Evolutionary conservation across 805 yeast species (phyloP).

Genomic region (Candida wancherniae): DNA sequence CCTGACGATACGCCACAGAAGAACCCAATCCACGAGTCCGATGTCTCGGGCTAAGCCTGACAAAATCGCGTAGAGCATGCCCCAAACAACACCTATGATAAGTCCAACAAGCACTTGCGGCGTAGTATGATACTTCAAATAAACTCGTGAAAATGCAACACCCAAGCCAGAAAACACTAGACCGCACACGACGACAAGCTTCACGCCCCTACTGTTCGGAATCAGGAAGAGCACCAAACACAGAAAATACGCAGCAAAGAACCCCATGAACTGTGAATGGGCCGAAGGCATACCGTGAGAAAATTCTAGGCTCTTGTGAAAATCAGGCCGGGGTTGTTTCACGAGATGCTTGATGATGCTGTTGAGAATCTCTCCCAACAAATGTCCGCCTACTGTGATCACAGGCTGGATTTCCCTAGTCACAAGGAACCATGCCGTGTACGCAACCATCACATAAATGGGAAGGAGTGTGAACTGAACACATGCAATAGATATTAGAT

Average conservation of each 20-base stretch:
- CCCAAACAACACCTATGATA: constrained; percentile 56
- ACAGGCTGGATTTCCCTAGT: constrained; percentile 85
- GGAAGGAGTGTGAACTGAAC: constrained; percentile 82
- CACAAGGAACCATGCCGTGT: constrained; percentile 76
- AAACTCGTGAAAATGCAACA: constrained; percentile 69
- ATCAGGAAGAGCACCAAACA: constrained; percentile 44
- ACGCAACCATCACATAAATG: constrained; percentile 68
- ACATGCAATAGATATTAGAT: constrained; percentile 50
- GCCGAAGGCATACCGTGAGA: constrained; percentile 97
- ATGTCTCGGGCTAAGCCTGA: constrained; percentile 54
- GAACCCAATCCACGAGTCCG: constrained; percentile 64
- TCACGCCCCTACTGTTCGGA: constrained; percentile 13
- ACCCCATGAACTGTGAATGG: constrained; percentile 94
- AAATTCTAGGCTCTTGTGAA: constrained; percentile 43
- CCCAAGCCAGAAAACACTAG: constrained; percentile 27
- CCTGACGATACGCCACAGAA: constrained; percentile 52
- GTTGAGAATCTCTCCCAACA: constrained; percentile 69
- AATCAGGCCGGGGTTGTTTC: constrained; percentile 72
- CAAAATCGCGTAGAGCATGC: constrained; percentile 51
- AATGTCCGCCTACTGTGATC: constrained; percentile 80
- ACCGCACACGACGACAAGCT: constrained; percentile 15
- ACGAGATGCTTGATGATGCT: constrained; percentile 58
- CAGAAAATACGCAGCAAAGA: constrained; percentile 54
- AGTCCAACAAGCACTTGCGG: constrained; percentile 75
- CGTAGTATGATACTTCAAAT: constrained; percentile 69